Evolutionary conservation across 805 yeast species (phyloP).

Genomic region (Kluyveromyces starmeri): DNA sequence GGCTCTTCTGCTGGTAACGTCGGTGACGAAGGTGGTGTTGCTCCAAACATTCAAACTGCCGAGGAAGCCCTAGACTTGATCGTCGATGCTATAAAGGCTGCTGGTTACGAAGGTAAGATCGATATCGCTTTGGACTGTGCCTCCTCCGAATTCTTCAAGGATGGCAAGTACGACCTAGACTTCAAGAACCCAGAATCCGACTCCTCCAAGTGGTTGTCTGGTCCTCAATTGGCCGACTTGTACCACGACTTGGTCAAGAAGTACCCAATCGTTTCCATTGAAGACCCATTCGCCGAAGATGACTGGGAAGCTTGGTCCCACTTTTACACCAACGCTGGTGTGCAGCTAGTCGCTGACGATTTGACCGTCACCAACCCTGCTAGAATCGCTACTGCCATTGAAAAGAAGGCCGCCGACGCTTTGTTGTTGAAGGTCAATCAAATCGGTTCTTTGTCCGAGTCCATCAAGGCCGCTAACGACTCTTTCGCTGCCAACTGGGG

Average conservation of each 20-base stretch:
- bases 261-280: slow-evolving; percentile 97
- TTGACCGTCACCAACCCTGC: slow-evolving; percentile 97
- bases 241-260: slow-evolving; percentile 72
- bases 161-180: slow-evolving; percentile 95
- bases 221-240: slow-evolving; percentile 76
- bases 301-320: slow-evolving; percentile 98
- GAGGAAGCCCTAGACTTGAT: slow-evolving; percentile 96
- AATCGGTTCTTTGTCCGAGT: slow-evolving; percentile 93
- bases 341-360: slow-evolving; percentile 96
- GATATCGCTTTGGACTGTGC: slow-evolving; percentile 94
- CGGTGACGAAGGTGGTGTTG: slow-evolving; percentile 99
- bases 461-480: slow-evolving; percentile 93
- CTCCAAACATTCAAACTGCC: slow-evolving; percentile 93
- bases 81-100: slow-evolving; percentile 76
- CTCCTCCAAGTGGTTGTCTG: slow-evolving; percentile 82
- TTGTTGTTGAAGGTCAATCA: slow-evolving; percentile 96
- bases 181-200: slow-evolving; percentile 96
- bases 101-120: slow-evolving; percentile 93
- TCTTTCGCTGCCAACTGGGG: slow-evolving; percentile 98
- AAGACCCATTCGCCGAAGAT: slow-evolving; percentile 99
- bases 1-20: slow-evolving; percentile 99
- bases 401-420: slow-evolving; percentile 91
- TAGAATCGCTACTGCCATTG: slow-evolving; percentile 92
- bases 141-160: slow-evolving; percentile 94
- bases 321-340: slow-evolving; percentile 65